These are phyloP conservation scores for Lactarius akahatsu DNA, from an alignment of 768 basidiomycete species.

Conservation along the genomic window DNA sequence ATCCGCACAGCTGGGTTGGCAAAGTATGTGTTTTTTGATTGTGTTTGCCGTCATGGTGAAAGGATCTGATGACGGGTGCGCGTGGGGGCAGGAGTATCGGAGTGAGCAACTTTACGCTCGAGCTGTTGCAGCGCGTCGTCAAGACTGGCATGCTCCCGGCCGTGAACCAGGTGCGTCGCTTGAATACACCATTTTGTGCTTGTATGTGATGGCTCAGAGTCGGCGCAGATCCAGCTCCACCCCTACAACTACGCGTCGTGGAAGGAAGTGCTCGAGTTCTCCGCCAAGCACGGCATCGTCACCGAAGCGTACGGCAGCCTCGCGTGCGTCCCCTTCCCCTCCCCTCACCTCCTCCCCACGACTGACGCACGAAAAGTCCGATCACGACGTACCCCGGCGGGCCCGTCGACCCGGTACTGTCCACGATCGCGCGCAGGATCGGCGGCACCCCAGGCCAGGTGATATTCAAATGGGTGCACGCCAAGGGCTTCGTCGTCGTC, in stretches of 20 bases:
- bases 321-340: constrained; percentile 38
- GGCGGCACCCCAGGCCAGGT: constrained; percentile 64
- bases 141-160: constrained; percentile 59
- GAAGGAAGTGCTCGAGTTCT: constrained; percentile 53
- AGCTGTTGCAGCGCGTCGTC: constrained; percentile 51
- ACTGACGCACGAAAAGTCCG: constrained; percentile 39
- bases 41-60: background rate
- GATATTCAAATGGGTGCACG: constrained; percentile 65
- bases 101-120: constrained; percentile 64
- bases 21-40: constrained; percentile 32
- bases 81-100: constrained; percentile 57
- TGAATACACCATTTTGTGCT: too few relatives aligned
- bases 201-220: too few relatives aligned
- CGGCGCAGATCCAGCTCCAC: constrained; percentile 58
- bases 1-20: constrained; percentile 45
- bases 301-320: constrained; percentile 66
- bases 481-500: constrained; percentile 65
- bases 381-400: constrained; percentile 62
- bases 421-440: constrained; percentile 51
- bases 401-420: constrained; percentile 58
- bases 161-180: constrained; percentile 61
- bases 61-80: too few relatives aligned
- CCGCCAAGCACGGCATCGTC: constrained; percentile 56
- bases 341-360: background rate
- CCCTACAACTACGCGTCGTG: constrained; percentile 68